Base-by-base conservation (phyloP, 1,284 basidiomycete genomes). In the Fomes fomentarius region DNA sequence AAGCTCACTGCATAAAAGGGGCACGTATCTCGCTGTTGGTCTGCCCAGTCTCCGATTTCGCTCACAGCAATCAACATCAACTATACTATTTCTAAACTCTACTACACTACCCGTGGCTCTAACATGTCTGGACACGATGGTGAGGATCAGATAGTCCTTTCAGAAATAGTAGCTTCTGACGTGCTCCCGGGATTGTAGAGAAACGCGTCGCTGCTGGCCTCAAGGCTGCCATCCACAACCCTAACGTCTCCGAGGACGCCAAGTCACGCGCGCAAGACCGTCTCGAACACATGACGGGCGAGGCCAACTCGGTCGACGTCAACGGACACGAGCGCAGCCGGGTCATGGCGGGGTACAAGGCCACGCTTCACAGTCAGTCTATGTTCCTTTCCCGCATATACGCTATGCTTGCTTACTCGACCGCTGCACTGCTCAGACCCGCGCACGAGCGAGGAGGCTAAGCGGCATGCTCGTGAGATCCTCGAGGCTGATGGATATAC, bases 161-260 rank as follows among this genome's bases (percentile, higher is more conserved):
- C n/a, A n/a, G n/a, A n/a, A n/a, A n/a, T n/a, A n/a, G n/a, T n/a
- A n/a, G n/a, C n/a, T n/a, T n/a, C n/a, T n/a, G n/a, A n/a, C n/a
- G n/a, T n/a, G n/a, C n/a, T n/a, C n/a, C n/a, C n/a, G n/a, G n/a
- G n/a, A n/a, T 30, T 30, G 28, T 12, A 30, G 64, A 62, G 47
- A 76, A 75, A 63, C 76, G 75, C 62, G 77, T 82, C 50, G 76
- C 73, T 31, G 79, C 77, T 0, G 81, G 83, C 41, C 72, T 82
- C 63, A 83, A 82, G 63, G 79, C 81, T n/a, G 72, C 81, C 22
- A 71, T 83, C 14, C 66, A 74, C 55, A 83, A 83, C 63, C 81
- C 80, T n/a, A 74, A 79, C 51, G 79, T 82, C 38, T 79, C 80
- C 4, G 71, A 74, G 0, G 75, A 76, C 55, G 82, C 82, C 2